Evolutionary conservation across 2,329 filamentous ascomycete species (phyloP).

Genomic region (Hymenoscyphus occultus): DNA sequence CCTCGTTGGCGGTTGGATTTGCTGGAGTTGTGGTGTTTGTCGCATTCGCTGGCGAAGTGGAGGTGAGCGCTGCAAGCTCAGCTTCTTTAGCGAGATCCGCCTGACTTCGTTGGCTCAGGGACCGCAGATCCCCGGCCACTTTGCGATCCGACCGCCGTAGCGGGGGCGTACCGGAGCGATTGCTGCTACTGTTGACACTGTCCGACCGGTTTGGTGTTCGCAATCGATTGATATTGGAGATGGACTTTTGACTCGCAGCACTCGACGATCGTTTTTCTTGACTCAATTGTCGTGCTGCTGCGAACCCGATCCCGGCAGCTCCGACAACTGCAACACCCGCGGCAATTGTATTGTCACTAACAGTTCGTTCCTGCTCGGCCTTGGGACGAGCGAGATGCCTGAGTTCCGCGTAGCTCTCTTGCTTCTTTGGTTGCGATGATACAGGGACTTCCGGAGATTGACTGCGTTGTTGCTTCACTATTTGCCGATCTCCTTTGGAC

Average conservation of each 20-base stretch:
- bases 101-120: slow-evolving; percentile 56
- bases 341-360: slow-evolving; percentile 25
- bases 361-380: slow-evolving; percentile 26
- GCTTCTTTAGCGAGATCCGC: slow-evolving; percentile 41
- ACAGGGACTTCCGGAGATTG: slow-evolving; percentile 24
- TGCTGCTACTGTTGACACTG: slow-evolving; percentile 51
- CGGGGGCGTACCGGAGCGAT: slow-evolving; percentile 60
- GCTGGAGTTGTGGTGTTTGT: slow-evolving; percentile 47
- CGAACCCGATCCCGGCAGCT: slow-evolving; percentile 31
- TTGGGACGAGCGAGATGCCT: slow-evolving; percentile 23
- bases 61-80: slow-evolving; percentile 45
- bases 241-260: slow-evolving; percentile 30
- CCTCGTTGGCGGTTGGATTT: slow-evolving; percentile 83
- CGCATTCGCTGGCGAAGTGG: slow-evolving; percentile 34
- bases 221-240: slow-evolving; percentile 34
- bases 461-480: slow-evolving; percentile 29
- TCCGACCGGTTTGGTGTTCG: slow-evolving; percentile 51
- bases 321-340: slow-evolving; percentile 29
- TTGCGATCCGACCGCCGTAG: slow-evolving; percentile 66
- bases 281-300: slow-evolving; percentile 32
- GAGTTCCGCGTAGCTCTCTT: slow-evolving; percentile 33
- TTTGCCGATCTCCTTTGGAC: slow-evolving; percentile 6
- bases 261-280: slow-evolving; percentile 33
- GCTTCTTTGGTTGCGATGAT: slow-evolving; percentile 24
- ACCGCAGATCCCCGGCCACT: slow-evolving; percentile 74